phyloP scores from a whole-genome alignment of 2,329 filamentous ascomycete species.

The Arthrobotrys sphaeroides region DNA sequence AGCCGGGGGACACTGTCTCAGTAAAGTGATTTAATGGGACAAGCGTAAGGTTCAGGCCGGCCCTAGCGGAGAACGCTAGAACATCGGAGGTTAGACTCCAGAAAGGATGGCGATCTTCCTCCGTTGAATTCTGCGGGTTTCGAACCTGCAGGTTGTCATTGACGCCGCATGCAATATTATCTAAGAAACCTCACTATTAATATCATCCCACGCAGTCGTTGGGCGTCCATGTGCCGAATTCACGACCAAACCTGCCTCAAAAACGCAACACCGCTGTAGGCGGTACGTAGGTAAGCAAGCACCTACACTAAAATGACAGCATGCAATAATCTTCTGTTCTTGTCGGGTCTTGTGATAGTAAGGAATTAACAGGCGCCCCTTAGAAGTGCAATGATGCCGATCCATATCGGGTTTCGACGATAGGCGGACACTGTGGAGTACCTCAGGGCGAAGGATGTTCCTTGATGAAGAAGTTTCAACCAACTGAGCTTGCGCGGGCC shows the following conservation, averaged over 20 bases:
- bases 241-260: too few species aligned
- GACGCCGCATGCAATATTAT: background rate
- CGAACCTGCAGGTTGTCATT: background rate
- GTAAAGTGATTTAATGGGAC: background rate
- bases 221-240: too few species aligned
- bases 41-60: background rate
- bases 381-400: background rate
- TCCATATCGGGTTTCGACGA: background rate
- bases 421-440: background rate
- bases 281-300: too few species aligned
- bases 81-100: background rate
- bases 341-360: background rate
- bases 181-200: too few species aligned
- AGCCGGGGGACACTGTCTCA: background rate
- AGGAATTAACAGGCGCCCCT: background rate
- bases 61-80: constrained; percentile 14
- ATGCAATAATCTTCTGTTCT: too few species aligned
- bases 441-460: background rate
- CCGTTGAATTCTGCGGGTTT: constrained; percentile 25
- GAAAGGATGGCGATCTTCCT: constrained; percentile 21
- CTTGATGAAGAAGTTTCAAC: background rate
- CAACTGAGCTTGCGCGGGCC: background rate
- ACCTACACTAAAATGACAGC: too few species aligned
- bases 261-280: too few species aligned
- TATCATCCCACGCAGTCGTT: too few species aligned